phyloP scores from a whole-genome alignment of 1,139 yeast genomes.

The Debaryomyces psychrophilus region DNA sequence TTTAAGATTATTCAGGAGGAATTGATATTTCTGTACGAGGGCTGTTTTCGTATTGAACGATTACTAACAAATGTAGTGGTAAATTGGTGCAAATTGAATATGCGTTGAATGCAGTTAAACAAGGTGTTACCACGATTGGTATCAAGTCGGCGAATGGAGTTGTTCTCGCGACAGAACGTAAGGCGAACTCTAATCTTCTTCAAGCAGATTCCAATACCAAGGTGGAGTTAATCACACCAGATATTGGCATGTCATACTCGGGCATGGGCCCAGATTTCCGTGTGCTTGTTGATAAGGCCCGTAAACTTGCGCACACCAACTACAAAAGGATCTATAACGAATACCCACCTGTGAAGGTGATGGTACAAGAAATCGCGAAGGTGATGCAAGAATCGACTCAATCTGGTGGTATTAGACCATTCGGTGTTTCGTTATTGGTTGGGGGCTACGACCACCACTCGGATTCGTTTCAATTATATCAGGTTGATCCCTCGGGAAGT shows the following conservation, averaged over 20 bases:
- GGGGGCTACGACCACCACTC: conserved; percentile 91
- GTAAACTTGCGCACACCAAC: conserved; percentile 90
- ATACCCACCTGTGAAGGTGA: conserved; percentile 93
- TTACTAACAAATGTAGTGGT: conserved; percentile 59
- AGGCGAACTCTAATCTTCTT: conserved; percentile 77
- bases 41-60: not conserved
- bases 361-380: conserved; percentile 93
- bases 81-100: conserved; percentile 97
- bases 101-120: conserved; percentile 95
- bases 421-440: conserved; percentile 90
- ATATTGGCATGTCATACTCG: conserved; percentile 93
- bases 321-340: conserved; percentile 94
- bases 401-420: conserved; percentile 97
- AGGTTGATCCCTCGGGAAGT: conserved; percentile 97
- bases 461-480: conserved; percentile 79
- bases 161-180: conserved; percentile 95
- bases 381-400: conserved; percentile 99
- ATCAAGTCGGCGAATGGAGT: conserved; percentile 96
- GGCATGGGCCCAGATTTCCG: conserved; percentile 99
- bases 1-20: not conserved
- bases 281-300: conserved; percentile 88
- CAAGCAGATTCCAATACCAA: conserved; percentile 77
- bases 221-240: conserved; percentile 86
- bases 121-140: conserved; percentile 96
- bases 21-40: not conserved